phyloP scores from a whole-genome alignment of 2,329 filamentous ascomycete species.

The Exophiala aquamarina region DNA sequence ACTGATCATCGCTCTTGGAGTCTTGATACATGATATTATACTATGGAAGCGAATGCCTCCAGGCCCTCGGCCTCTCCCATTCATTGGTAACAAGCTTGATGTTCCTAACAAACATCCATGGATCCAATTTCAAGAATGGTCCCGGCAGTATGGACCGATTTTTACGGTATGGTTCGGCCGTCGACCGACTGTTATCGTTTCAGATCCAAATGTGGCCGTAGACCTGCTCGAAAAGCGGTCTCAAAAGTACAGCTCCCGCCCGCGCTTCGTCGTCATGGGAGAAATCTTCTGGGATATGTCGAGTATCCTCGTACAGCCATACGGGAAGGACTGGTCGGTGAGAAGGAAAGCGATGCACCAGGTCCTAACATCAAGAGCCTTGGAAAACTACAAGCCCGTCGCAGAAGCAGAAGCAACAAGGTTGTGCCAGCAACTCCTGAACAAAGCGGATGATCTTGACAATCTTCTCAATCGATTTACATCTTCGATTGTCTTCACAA shows the following conservation, averaged over 20 bases:
- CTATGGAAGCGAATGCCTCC: slow-evolving; percentile 29
- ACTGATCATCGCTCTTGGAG: slow-evolving; percentile 12
- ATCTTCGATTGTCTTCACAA: slow-evolving; percentile 38
- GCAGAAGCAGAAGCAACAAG: slow-evolving; percentile 34
- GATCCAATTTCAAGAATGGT: slow-evolving; percentile 36
- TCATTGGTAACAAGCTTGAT: slow-evolving; percentile 34
- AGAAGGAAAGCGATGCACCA: slow-evolving; percentile 39
- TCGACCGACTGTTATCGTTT: slow-evolving; percentile 34
- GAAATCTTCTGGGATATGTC: slow-evolving; percentile 26
- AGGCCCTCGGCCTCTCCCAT: slow-evolving; percentile 31
- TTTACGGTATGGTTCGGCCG: slow-evolving; percentile 27
- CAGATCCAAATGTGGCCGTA: slow-evolving; percentile 35
- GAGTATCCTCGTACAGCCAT: slow-evolving; percentile 47
- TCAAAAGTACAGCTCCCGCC: slow-evolving; percentile 40
- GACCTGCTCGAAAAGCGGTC: slow-evolving; percentile 42
- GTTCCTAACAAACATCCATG: slow-evolving; percentile 32
- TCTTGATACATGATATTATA: slow-evolving; percentile 23
- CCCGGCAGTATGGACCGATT: slow-evolving; percentile 36
- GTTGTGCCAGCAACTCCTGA: slow-evolving; percentile 34
- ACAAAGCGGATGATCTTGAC: slow-evolving; percentile 35
- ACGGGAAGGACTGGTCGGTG: slow-evolving; percentile 41
- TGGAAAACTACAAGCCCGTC: slow-evolving; percentile 35
- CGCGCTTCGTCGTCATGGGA: slow-evolving; percentile 29
- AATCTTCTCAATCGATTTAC: slow-evolving; percentile 39
- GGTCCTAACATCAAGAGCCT: slow-evolving; percentile 43